Evolutionary conservation across 139 green algal genomes (phyloP), one percentile per base, ranked within the genome.

Genomic region (Eudorina sp.): DNA sequence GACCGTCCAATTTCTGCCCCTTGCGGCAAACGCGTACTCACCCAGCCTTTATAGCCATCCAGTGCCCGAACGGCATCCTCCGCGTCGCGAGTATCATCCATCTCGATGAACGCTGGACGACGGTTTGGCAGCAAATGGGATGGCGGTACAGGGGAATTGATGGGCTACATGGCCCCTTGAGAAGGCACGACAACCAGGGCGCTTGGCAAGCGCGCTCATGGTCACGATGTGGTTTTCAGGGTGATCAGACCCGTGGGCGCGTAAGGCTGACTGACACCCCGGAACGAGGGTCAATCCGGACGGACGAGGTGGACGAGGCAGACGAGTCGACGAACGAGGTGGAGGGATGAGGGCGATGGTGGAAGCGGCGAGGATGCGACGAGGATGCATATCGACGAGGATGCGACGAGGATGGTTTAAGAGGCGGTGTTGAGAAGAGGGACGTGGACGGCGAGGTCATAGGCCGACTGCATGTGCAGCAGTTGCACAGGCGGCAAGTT

Each of bases 81-180:
- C 16, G 94, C 92, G 75, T 96, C 94, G 8, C 94, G 90, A 9
- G 41, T 16, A 72, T 96, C 91, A 9, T 92, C 88, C 74, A 88
- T 92, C 85, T 92, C 91, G 5, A 92, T 77, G 51, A 92, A 94
- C 9, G 88, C 91, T 90, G 77, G 25, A 73, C n/a, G n/a, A n/a
- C n/a, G n/a, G n/a, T n/a, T n/a, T n/a, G n/a, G n/a, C n/a, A n/a
- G n/a, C n/a, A n/a, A n/a, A n/a, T n/a, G n/a, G n/a, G n/a, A n/a
- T n/a, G n/a, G n/a, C n/a, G n/a, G n/a, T n/a, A n/a, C n/a, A n/a
- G n/a, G n/a, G n/a, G n/a, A n/a, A n/a, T n/a, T n/a, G n/a, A n/a
- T n/a, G n/a, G n/a, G n/a, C n/a, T n/a, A n/a, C n/a, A n/a, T n/a
- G n/a, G n/a, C n/a, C n/a, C n/a, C n/a, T n/a, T n/a, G n/a, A n/a